Evolutionary conservation across 441 rosid genomes (phyloP), one percentile per base, ranked within the genome.

Genomic region (Pelargonium exstipulatum): DNA sequence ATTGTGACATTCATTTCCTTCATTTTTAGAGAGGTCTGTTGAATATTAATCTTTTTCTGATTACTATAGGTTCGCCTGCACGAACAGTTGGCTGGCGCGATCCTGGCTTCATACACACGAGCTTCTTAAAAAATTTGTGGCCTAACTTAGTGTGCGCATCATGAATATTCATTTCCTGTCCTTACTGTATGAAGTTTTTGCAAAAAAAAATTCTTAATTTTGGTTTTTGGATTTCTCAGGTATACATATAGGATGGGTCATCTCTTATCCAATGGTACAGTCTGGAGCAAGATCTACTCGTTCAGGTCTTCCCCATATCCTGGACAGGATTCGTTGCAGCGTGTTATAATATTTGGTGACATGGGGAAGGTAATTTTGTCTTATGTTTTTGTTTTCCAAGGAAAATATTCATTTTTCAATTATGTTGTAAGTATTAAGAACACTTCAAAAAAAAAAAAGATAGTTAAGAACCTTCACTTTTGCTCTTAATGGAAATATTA

Each of bases 61-160:
- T 64, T 14, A 29, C 60, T 67, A 68, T 71, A 93, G 98, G 96
- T 78, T 65, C 83, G 68, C 96, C 98, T 45, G 98, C 98, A 60
- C 79, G 97, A 60, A 82, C 88, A 0, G 91, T 89, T 74, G 98
- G 97, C 13, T 94, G 98, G 98, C 95, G 97, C 64, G 97, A 91
- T 79, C 96, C 96, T 12, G 98, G 97, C 71, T 91, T 87, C 80
- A 86, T 87, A 60, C 98, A 94, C 77, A 94, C 97, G 4, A 72
- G 95, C 84, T 93, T 89, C 82, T 65, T 94, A 81, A 89, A 90
- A 79, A 76, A 94, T 69, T 83, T 94, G 61, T 94, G 97, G 97
- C 98, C 98, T 35, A 94, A 94, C 74, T 71, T 7, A 69, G 98
- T 94, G 85, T 66, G 79, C 3, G 57, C 69, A 73, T 35, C 51